These are phyloP conservation scores for Clonostachys byssicola DNA, from an alignment of 2,329 filamentous ascomycete species.

Conservation along the genomic window DNA sequence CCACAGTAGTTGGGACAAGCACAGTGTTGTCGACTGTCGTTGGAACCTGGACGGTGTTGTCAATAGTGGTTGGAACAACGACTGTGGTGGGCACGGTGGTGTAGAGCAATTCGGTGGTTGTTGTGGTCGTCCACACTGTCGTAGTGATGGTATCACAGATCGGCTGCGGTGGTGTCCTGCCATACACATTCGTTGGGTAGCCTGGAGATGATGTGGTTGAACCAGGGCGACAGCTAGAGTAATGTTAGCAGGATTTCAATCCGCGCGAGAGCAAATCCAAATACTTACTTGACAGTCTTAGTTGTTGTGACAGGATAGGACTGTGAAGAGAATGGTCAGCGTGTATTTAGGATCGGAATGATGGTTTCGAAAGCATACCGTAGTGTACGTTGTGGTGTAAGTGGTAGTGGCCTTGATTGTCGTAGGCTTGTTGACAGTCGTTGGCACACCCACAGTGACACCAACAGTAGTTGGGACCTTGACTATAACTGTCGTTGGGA, in stretches of 20 bases:
- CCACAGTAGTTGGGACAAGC: too few species aligned
- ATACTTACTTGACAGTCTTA: background rate
- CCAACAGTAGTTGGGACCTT: background rate
- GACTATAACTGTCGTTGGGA: background rate
- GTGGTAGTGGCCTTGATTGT: constrained; percentile 1
- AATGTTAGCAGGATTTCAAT: too few species aligned
- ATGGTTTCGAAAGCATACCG: background rate
- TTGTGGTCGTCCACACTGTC: background rate
- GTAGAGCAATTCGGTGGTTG: too few species aligned
- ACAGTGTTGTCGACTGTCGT: too few species aligned
- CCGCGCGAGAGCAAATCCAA: background rate
- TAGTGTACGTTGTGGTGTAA: background rate
- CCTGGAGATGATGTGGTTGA: too few species aligned
- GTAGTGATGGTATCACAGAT: background rate
- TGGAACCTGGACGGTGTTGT: too few species aligned
- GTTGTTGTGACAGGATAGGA: background rate
- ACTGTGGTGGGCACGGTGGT: too few species aligned
- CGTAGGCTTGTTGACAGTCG: background rate
- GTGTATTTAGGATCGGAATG: background rate
- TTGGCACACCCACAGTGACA: background rate
- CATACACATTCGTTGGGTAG: background rate
- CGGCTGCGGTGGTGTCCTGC: background rate
- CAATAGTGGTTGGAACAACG: too few species aligned
- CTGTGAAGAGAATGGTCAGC: background rate
- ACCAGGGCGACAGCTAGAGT: too few species aligned